Base-by-base conservation (phyloP, 345 rosid genomes). In the Bretschneidera sinensis region DNA sequence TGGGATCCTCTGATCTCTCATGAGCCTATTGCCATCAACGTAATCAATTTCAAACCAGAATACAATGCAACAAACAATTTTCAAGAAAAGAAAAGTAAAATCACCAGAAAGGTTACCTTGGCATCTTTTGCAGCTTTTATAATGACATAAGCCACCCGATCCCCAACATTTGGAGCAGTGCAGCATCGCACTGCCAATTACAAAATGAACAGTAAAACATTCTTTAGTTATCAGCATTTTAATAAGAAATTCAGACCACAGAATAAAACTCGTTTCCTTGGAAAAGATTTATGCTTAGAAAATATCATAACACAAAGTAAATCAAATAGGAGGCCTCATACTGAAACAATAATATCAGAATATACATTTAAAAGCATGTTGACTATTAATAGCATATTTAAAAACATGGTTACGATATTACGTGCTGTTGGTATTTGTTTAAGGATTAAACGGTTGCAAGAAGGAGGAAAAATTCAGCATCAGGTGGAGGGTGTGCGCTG, bases 111-210 rank as follows among this genome's bases (percentile, higher is more conserved):
- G 43, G 35, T 53, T 71, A 88, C 99, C 99, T 90, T 94, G 60
- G 99, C 99, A 50, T 97, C 99, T 81, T 90, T 94, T 55, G 92
- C 84, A 78, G 89, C 96, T 76, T 88, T 86, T 61, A 94, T 71
- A 55, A 90, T 88, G 68, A 94, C 99, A 69, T 86, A 94, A 1
- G 97, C 96, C 43, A 94, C 99, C 24, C 97, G 89, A 77, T 94
- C 99, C 74, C 99, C 99, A 69, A 94, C 92, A 78, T 78, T 90
- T 73, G 99, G 99, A 21, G 97, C 99, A 62, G 99, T 94, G 97
- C 97, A 70, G 99, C 78, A 79, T 94, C 96, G 65, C 99, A 79
- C 99, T 94, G 82, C 74, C 66, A 76, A 72, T 53, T 21, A 76
- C 53, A 63, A 50, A 64, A 48, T 67, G 35, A 71, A 56, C 24